Conservation (phyloP, 2,329 filamentous ascomycete species). For the Anthostomella pinea region DNA sequence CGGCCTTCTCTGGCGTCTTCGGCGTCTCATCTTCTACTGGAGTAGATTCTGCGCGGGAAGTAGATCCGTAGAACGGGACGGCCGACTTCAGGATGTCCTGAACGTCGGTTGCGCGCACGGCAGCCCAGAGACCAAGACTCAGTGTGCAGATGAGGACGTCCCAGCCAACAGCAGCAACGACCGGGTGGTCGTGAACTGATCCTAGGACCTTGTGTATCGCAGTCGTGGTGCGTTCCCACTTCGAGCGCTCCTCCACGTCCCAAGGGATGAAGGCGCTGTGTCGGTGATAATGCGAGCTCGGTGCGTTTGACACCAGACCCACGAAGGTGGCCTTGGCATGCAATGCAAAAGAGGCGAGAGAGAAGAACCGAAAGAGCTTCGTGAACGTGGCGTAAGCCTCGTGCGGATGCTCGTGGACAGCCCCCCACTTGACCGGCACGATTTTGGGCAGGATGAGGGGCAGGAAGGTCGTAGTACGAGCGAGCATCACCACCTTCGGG, state of each 20-base stretch:
- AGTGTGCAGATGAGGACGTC: slow-evolving; percentile 56
- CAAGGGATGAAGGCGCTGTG: slow-evolving; percentile 46
- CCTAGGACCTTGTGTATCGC: slow-evolving; percentile 45
- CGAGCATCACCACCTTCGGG: slow-evolving; percentile 29
- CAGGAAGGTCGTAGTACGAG: slow-evolving; percentile 40
- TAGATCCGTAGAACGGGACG: slow-evolving; percentile 30
- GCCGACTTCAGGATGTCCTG: slow-evolving; percentile 44
- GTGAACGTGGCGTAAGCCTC: slow-evolving; percentile 40
- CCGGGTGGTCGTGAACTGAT: slow-evolving; percentile 54
- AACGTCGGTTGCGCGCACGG: slow-evolving; percentile 48
- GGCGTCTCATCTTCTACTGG: slow-evolving; percentile 7
- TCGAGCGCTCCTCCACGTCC: slow-evolving; percentile 42
- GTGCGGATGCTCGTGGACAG: slow-evolving; percentile 38
- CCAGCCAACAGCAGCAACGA: slow-evolving; percentile 53
- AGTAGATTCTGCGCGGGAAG: not conserved
- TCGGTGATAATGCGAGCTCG: slow-evolving; percentile 45
- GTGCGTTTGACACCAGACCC: slow-evolving; percentile 45
- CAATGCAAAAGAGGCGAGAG: slow-evolving; percentile 41
- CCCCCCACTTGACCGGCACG: slow-evolving; percentile 50
- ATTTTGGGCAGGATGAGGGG: slow-evolving; percentile 46
- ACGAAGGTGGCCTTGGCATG: slow-evolving; percentile 43
- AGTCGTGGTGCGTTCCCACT: slow-evolving; percentile 44
- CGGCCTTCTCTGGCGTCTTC: slow-evolving; percentile 8
- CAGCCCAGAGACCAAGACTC: slow-evolving; percentile 57
- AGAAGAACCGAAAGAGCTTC: slow-evolving; percentile 46